phyloP scores from a whole-genome alignment of 139 green algal genomes.

The Pleodorina starrii region DNA sequence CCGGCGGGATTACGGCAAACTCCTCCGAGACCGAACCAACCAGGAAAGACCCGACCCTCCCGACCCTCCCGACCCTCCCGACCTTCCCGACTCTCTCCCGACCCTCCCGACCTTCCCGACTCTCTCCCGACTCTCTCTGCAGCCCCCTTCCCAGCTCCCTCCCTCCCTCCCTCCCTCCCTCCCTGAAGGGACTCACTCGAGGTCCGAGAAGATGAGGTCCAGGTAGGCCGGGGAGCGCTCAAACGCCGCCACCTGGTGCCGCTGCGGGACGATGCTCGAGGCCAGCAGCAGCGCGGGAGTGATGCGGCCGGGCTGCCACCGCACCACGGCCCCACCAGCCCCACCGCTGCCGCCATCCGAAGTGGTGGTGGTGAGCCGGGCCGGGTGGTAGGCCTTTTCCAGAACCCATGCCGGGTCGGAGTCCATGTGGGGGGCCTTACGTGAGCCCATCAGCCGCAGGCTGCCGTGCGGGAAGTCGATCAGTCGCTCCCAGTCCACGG shows the following conservation, averaged over 20 bases:
- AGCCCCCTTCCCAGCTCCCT: no score
- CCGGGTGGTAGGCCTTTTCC: constrained; percentile 62
- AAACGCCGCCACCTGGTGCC: constrained; percentile 45
- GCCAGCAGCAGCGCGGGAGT: constrained; percentile 32
- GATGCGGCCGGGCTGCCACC: constrained; percentile 39
- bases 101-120: no score
- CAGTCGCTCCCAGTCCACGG: constrained; percentile 68
- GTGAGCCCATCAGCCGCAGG: constrained; percentile 66
- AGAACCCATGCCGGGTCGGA: constrained; percentile 59
- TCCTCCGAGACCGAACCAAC: no score
- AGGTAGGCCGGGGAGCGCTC: constrained; percentile 58
- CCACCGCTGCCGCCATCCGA: no score
- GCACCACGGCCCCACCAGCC: background rate
- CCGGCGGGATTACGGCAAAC: no score
- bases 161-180: no score
- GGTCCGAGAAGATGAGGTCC: constrained; percentile 46
- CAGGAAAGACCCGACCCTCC: no score
- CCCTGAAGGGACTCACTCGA: constrained; percentile 33
- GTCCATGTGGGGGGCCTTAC: constrained; percentile 57
- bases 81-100: no score
- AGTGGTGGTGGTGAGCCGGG: background rate
- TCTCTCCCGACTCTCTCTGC: no score
- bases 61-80: no score
- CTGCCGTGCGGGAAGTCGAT: constrained; percentile 73
- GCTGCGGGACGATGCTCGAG: constrained; percentile 56